Conservation (phyloP, 225 moss, liverwort and hornwort genomes). For the Takakia lepidozioides region DNA sequence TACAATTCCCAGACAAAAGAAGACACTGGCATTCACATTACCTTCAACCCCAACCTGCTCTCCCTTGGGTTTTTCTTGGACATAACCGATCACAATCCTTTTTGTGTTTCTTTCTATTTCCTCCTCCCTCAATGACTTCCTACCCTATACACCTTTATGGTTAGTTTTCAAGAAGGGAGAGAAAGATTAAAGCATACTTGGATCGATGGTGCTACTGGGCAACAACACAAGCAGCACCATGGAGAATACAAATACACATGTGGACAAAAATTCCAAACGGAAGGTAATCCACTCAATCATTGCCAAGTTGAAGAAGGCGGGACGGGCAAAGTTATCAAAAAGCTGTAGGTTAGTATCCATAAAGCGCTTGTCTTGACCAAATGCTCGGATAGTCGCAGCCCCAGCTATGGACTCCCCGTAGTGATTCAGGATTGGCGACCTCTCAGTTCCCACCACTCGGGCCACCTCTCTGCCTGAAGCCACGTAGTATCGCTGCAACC, state of each 20-base stretch:
- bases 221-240: slow-evolving; percentile 49
- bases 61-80: no score
- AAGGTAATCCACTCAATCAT: slow-evolving; percentile 64
- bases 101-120: no score
- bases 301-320: slow-evolving; percentile 45
- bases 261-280: slow-evolving; percentile 58
- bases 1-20: no score
- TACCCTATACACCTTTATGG: no score
- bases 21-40: no score
- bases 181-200: slow-evolving; percentile 22
- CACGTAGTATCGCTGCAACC: slow-evolving; percentile 67
- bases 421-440: slow-evolving; percentile 56
- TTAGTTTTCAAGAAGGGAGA: no score
- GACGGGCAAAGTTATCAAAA: slow-evolving; percentile 51
- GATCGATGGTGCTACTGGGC: slow-evolving; percentile 45
- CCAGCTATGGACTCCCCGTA: slow-evolving; percentile 59
- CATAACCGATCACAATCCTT: no score
- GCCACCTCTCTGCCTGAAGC: slow-evolving; percentile 57
- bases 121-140: no score
- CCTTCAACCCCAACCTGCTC: no score
- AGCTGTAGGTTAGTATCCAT: slow-evolving; percentile 39
- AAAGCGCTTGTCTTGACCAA: slow-evolving; percentile 38
- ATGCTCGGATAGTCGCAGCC: slow-evolving; percentile 50
- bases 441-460: slow-evolving; percentile 44
- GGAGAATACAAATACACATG: slow-evolving; percentile 38